Evolutionary conservation across 2,329 filamentous ascomycete genomes (phyloP).

Genomic region (Ophiostoma sp.): DNA sequence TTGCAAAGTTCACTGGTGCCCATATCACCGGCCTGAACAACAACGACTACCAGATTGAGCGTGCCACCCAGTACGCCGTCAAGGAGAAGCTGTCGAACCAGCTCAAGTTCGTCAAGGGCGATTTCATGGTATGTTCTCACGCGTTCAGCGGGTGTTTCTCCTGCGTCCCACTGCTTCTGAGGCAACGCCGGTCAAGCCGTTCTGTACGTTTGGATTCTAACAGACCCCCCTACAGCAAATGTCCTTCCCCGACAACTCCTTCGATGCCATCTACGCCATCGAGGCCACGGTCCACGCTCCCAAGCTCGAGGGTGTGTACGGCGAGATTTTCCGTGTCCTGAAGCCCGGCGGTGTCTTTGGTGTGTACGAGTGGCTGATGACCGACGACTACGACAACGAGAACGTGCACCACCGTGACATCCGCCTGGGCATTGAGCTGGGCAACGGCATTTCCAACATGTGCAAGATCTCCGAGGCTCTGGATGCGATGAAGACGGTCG

Average conservation of each 20-base stretch:
- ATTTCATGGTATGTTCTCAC: constrained; percentile 68
- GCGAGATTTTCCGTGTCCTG: constrained; percentile 86
- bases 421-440: constrained; percentile 88
- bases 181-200: no score
- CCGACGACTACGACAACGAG: constrained; percentile 84
- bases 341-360: constrained; percentile 95
- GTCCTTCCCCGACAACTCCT: constrained; percentile 84
- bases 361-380: constrained; percentile 99
- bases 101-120: constrained; percentile 83
- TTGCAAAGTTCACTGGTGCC: constrained; percentile 87
- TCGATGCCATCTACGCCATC: constrained; percentile 94
- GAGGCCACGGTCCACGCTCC: constrained; percentile 96
- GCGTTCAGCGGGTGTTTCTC: no score
- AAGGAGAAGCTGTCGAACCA: constrained; percentile 77
- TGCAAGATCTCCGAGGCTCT: constrained; percentile 70
- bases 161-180: no score
- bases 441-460: constrained; percentile 97
- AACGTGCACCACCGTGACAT: constrained; percentile 84
- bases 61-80: constrained; percentile 76
- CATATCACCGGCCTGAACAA: constrained; percentile 94
- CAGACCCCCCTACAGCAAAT: constrained; percentile 55
- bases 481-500: constrained; percentile 76
- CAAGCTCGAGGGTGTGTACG: constrained; percentile 84
- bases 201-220: background rate
- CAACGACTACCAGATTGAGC: constrained; percentile 98